These are phyloP conservation scores for Gyromitra esculenta DNA, from an alignment of 2,329 filamentous ascomycete species.

Conservation along the genomic window DNA sequence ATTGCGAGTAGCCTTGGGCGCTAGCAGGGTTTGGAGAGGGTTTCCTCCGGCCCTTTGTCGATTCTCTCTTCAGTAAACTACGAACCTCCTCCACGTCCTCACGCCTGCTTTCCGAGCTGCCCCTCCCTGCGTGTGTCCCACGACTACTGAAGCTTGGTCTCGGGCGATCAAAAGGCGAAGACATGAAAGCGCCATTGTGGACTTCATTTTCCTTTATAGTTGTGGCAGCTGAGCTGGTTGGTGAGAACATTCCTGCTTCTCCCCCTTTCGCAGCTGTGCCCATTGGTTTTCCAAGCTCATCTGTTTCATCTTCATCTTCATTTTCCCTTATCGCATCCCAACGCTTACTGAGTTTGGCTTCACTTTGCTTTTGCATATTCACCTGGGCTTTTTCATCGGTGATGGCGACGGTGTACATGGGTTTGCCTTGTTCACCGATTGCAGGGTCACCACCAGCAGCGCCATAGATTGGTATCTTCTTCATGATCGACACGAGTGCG, in stretches of 20 bases:
- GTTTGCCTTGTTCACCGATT: slow-evolving; percentile 73
- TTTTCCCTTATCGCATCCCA: slow-evolving; percentile 53
- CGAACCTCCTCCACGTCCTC: slow-evolving; percentile 49
- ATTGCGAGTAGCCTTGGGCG: slow-evolving; percentile 14
- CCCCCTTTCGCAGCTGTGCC: not conserved
- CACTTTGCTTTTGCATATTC: slow-evolving; percentile 70
- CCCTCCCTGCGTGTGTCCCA: slow-evolving; percentile 13
- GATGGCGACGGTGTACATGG: slow-evolving; percentile 81
- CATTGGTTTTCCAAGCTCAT: slow-evolving; percentile 11
- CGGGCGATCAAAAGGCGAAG: slow-evolving; percentile 7
- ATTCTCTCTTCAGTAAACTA: slow-evolving; percentile 42
- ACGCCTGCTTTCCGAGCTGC: slow-evolving; percentile 31
- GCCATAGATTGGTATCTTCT: slow-evolving; percentile 84
- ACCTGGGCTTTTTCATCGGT: slow-evolving; percentile 73
- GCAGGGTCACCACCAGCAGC: slow-evolving; percentile 46
- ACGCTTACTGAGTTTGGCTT: slow-evolving; percentile 72
- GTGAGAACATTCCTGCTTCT: not conserved
- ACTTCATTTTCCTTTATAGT: slow-evolving; percentile 36
- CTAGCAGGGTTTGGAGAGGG: not conserved
- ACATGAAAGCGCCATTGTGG: slow-evolving; percentile 26
- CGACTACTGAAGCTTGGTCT: slow-evolving; percentile 13
- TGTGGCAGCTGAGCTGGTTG: slow-evolving; percentile 33
- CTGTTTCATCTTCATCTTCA: slow-evolving; percentile 33
- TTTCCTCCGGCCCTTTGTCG: slow-evolving; percentile 48
- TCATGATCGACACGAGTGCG: slow-evolving; percentile 83